Conservation (phyloP, 225 moss, liverwort and hornwort species). For the Pleurozium schreberi region DNA sequence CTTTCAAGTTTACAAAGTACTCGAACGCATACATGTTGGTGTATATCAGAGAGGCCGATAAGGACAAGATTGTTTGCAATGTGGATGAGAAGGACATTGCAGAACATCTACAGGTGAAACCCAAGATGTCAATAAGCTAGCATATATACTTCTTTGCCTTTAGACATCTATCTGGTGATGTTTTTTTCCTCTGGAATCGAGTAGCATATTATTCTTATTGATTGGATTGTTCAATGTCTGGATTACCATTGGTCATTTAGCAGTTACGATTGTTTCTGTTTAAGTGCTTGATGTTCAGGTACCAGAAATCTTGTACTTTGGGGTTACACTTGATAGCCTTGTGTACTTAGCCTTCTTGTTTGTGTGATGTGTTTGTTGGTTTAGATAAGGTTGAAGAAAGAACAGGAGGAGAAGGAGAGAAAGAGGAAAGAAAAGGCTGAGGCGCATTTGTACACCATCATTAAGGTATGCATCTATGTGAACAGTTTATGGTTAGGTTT, state of each 20-base stretch:
- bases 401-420: slow-evolving; percentile 98
- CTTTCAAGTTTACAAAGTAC: slow-evolving; percentile 99
- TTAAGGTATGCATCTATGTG: slow-evolving; percentile 49
- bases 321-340: background rate
- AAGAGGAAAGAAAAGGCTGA: slow-evolving; percentile 97
- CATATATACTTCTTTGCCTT: background rate
- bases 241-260: background rate
- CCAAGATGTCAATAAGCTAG: background rate
- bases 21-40: slow-evolving; percentile 99
- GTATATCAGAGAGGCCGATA: slow-evolving; percentile 97
- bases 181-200: background rate
- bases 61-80: slow-evolving; percentile 97
- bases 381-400: slow-evolving; percentile 95
- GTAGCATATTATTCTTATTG: background rate
- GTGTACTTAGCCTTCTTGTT: background rate
- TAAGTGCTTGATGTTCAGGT: background rate
- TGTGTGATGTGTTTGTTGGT: background rate
- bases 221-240: background rate
- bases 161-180: background rate
- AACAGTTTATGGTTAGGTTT: background rate
- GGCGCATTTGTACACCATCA: slow-evolving; percentile 94
- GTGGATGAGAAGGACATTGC: slow-evolving; percentile 99
- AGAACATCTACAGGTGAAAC: slow-evolving; percentile 83
- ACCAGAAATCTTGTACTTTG: background rate
- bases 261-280: background rate